phyloP scores from a whole-genome alignment of 805 yeast species.

The Candida andamanensis region DNA sequence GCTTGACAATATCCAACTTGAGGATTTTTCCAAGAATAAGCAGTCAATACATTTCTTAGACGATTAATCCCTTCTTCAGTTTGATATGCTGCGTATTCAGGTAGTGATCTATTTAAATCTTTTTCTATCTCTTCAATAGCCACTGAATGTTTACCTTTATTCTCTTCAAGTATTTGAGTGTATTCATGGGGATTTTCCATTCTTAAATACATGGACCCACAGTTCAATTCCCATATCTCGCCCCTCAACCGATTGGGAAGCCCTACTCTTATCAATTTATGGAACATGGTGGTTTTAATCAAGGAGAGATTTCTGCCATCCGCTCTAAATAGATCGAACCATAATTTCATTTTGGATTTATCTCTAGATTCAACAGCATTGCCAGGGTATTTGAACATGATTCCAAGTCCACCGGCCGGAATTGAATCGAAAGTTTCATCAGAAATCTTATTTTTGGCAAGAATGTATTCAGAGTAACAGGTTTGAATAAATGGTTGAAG shows the following conservation, averaged over 20 bases:
- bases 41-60: constrained; percentile 81
- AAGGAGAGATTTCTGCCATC: constrained; percentile 83
- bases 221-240: constrained; percentile 90
- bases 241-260: constrained; percentile 93
- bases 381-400: constrained; percentile 83
- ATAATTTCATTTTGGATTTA: constrained; percentile 77
- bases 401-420: constrained; percentile 84
- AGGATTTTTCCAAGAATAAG: constrained; percentile 95
- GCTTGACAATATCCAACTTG: constrained; percentile 99
- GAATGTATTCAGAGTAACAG: constrained; percentile 79
- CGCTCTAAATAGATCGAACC: constrained; percentile 86
- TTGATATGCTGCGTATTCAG: constrained; percentile 95
- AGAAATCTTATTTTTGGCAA: constrained; percentile 52
- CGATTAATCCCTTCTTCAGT: constrained; percentile 77
- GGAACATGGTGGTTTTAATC: constrained; percentile 69
- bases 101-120: constrained; percentile 88
- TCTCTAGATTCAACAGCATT: constrained; percentile 73
- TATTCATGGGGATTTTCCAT: constrained; percentile 60
- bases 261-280: constrained; percentile 82
- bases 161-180: constrained; percentile 49
- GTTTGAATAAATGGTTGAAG: constrained; percentile 63
- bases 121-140: constrained; percentile 97
- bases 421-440: constrained; percentile 44
- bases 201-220: constrained; percentile 79
- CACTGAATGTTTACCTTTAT: constrained; percentile 59